Conservation (phyloP, 768 basidiomycete genomes). For the Pisolithus tinctorius region DNA sequence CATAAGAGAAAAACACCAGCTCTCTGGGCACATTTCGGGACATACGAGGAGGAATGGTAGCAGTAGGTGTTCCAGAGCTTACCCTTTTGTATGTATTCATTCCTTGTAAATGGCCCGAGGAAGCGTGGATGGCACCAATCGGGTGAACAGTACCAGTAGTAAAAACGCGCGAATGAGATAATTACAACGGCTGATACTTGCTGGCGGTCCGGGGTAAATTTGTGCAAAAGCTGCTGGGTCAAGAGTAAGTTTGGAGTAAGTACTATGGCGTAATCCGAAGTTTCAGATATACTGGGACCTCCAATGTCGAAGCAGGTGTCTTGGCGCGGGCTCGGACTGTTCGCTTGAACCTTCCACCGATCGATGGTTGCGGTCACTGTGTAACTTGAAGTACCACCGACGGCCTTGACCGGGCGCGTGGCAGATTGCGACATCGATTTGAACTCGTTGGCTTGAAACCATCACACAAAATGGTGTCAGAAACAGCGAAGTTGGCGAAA, state of each 20-base stretch:
- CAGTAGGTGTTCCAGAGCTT: not conserved
- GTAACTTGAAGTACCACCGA: too few species aligned
- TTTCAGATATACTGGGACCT: too few species aligned
- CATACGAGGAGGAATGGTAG: constrained; percentile 19
- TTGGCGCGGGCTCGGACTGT: too few species aligned
- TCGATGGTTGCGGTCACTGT: too few species aligned
- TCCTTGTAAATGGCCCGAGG: not conserved
- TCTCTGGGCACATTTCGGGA: constrained; percentile 1
- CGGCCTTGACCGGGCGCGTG: not conserved
- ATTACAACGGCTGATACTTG: not conserved
- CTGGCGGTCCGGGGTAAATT: not conserved
- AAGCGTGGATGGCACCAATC: constrained; percentile 3
- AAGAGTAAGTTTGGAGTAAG: not conserved
- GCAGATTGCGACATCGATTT: not conserved
- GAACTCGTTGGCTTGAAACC: not conserved
- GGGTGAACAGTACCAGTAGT: not conserved
- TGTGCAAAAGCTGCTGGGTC: not conserved
- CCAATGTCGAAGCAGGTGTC: too few species aligned
- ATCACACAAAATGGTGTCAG: constrained; percentile 26
- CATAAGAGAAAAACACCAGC: constrained; percentile 8
- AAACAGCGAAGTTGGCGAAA: constrained; percentile 28
- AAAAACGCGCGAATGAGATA: not conserved
- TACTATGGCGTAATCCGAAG: too few species aligned
- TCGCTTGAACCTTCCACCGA: too few species aligned
- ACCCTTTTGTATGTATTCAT: constrained; percentile 3